These are phyloP conservation scores for Aspergillus carbonarius DNA, from an alignment of 2,329 filamentous ascomycete species.

Conservation along the genomic window DNA sequence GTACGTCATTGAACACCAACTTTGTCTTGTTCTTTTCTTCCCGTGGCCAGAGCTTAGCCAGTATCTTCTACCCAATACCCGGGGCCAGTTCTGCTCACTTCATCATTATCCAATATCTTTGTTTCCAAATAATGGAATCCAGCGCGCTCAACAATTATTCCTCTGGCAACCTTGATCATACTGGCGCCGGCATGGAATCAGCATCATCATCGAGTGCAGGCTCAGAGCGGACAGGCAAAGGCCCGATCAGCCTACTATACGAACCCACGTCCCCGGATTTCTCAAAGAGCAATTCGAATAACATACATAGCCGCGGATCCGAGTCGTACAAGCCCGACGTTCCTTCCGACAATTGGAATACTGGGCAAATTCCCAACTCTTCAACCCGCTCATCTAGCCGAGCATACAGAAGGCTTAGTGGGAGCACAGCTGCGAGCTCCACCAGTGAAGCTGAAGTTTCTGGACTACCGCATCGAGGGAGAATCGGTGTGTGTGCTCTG, in stretches of 20 bases:
- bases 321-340: conserved; percentile 22
- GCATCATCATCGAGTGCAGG: not conserved
- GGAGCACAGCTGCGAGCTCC: conserved; percentile 77
- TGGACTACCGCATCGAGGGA: conserved; percentile 49
- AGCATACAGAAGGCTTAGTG: conserved; percentile 73
- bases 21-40: not conserved
- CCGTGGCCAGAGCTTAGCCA: not conserved
- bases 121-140: not conserved
- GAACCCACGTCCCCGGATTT: conserved; percentile 19
- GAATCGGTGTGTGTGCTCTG: conserved; percentile 90
- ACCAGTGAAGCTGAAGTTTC: conserved; percentile 62
- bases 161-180: not conserved
- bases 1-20: not conserved
- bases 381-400: conserved; percentile 61
- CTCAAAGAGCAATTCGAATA: conserved; percentile 9
- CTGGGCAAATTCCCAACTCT: conserved; percentile 33
- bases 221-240: conserved; percentile 15
- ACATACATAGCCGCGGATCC: conserved; percentile 13
- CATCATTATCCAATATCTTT: not conserved
- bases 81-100: not conserved
- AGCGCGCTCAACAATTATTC: not conserved
- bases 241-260: conserved; percentile 17
- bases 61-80: not conserved
- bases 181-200: not conserved
- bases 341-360: conserved; percentile 34